These are phyloP conservation scores for Hippophae rhamnoides DNA, from an alignment of 306 rosid species.

Conservation along the genomic window DNA sequence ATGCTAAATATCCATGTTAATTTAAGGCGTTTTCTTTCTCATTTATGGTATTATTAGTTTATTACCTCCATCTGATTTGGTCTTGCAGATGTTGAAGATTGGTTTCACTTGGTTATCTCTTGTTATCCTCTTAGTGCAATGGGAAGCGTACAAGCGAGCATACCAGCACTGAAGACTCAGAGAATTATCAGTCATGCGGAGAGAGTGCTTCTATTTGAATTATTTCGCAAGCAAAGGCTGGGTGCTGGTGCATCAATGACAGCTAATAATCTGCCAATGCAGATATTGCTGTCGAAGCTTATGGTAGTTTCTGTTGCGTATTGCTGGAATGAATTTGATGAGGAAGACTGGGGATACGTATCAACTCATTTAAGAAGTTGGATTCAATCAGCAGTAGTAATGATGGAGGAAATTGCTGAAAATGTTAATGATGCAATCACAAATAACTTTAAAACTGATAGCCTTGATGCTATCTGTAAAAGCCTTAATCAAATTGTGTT, in stretches of 20 bases:
- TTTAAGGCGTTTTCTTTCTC: slow-evolving; percentile 12
- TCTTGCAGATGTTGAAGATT: slow-evolving; percentile 74
- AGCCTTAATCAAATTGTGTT: slow-evolving; percentile 42
- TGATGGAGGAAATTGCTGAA: slow-evolving; percentile 84
- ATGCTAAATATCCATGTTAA: background rate
- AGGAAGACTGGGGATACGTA: slow-evolving; percentile 87
- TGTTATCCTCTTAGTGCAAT: slow-evolving; percentile 66
- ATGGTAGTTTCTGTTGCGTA: slow-evolving; percentile 74
- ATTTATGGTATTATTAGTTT: slow-evolving; percentile 5
- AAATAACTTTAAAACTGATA: slow-evolving; percentile 29
- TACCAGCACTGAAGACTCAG: slow-evolving; percentile 42
- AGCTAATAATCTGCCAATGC: slow-evolving; percentile 49
- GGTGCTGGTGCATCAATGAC: slow-evolving; percentile 43
- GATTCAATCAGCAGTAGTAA: slow-evolving; percentile 76
- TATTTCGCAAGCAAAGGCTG: slow-evolving; percentile 74
- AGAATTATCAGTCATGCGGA: slow-evolving; percentile 52
- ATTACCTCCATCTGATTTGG: slow-evolving; percentile 11
- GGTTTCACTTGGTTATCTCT: slow-evolving; percentile 72
- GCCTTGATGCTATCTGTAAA: slow-evolving; percentile 23
- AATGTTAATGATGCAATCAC: slow-evolving; percentile 44
- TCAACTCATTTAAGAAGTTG: slow-evolving; percentile 55
- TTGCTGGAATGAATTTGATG: slow-evolving; percentile 72
- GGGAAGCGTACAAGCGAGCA: slow-evolving; percentile 39
- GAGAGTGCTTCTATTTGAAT: slow-evolving; percentile 50
- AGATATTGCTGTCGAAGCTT: slow-evolving; percentile 70